A percentile compares a stretch with the other conserved stretches of the same genome.
These are phyloP conservation scores for Bauhinia variegata DNA, from an alignment of 306 rosid species.

Conservation along the genomic window DNA sequence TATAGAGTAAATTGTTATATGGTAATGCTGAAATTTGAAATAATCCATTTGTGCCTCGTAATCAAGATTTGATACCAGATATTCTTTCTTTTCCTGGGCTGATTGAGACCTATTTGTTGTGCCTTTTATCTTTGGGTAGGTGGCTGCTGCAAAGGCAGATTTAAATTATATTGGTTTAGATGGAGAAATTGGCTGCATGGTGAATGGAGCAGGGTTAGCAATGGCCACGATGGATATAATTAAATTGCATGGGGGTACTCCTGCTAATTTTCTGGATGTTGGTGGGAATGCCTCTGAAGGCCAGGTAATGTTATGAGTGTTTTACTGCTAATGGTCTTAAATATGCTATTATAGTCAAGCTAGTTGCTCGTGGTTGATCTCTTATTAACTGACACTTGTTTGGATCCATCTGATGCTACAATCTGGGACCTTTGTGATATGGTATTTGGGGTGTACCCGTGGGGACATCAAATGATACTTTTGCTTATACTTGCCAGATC, in stretches of 20 bases:
- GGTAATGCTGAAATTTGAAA: background rate
- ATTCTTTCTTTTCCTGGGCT: too few relatives aligned
- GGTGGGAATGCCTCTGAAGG: slow-evolving; percentile 98
- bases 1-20: too few relatives aligned
- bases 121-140: slow-evolving; percentile 59
- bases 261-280: slow-evolving; percentile 96
- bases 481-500: background rate
- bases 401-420: too few relatives aligned
- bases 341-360: background rate
- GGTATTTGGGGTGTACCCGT: too few relatives aligned
- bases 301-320: slow-evolving; percentile 66
- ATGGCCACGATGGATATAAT: slow-evolving; percentile 99
- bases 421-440: too few relatives aligned
- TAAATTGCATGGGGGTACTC: slow-evolving; percentile 96
- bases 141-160: slow-evolving; percentile 92
- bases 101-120: background rate
- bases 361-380: background rate
- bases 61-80: too few relatives aligned
- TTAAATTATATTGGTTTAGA: slow-evolving; percentile 94
- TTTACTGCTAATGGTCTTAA: too few relatives aligned
- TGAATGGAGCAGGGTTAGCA: slow-evolving; percentile 98
- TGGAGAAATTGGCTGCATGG: slow-evolving; percentile 99
- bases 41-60: too few relatives aligned
- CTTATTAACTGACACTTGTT: too few relatives aligned
- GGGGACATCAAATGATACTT: too few relatives aligned